Conservation (phyloP, 345 rosid genomes). For the Hibiscus mutabilis region DNA sequence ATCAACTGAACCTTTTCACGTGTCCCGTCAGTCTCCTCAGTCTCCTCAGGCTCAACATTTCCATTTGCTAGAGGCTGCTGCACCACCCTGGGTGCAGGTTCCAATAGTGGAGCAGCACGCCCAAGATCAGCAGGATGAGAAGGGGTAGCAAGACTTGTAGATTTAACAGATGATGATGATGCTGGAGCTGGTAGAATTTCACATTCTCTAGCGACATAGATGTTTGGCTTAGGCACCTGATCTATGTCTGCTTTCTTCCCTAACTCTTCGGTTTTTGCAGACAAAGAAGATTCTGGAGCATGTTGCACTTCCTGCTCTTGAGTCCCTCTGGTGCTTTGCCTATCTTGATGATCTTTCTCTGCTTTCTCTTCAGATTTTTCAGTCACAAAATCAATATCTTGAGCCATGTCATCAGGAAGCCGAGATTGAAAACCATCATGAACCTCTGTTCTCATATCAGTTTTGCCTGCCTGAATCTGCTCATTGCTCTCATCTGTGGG, state of each 20-base stretch:
- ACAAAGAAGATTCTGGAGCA: neutral
- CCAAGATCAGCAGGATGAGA: constrained; percentile 95
- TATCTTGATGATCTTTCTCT: no score
- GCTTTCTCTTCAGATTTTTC: no score
- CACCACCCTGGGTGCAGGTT: constrained; percentile 65
- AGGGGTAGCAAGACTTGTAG: constrained; percentile 27
- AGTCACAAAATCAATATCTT: neutral
- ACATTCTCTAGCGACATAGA: constrained; percentile 21
- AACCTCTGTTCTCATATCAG: constrained; percentile 20
- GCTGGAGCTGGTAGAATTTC: constrained; percentile 18
- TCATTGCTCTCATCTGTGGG: constrained; percentile 14
- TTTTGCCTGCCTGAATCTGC: constrained; percentile 17
- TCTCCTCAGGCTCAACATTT: constrained; percentile 66
- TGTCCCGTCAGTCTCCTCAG: constrained; percentile 85
- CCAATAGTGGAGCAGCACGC: constrained; percentile 70
- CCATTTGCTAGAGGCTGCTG: constrained; percentile 82
- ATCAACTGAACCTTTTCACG: constrained; percentile 98
- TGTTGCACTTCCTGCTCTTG: no score
- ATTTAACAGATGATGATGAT: constrained; percentile 31
- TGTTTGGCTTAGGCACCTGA: constrained; percentile 23
- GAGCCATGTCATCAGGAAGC: constrained; percentile 19
- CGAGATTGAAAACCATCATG: constrained; percentile 18
- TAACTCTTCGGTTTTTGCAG: constrained; percentile 1
- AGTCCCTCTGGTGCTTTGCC: no score
- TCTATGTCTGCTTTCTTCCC: constrained; percentile 19